Evolutionary conservation across 305 asterid species (phyloP).

Genomic region (Fraxinus xanthoxyloides): DNA sequence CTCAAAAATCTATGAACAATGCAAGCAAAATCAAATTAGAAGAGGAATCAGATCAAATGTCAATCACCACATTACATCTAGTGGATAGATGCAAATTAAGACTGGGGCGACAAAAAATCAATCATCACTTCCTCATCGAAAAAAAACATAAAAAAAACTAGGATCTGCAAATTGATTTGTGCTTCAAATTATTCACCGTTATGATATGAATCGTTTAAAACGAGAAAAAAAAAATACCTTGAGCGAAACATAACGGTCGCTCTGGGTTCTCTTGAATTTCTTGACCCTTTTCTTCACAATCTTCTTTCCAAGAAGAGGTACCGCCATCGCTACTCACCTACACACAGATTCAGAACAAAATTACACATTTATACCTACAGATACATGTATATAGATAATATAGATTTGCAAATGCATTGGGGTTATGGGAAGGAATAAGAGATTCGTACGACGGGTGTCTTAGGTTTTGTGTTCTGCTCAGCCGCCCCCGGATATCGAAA

Average conservation of each 20-base stretch:
- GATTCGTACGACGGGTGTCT: slow-evolving; percentile 16
- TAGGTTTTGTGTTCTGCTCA: slow-evolving; percentile 36
- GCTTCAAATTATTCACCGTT: neutral
- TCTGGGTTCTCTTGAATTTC: slow-evolving; percentile 50
- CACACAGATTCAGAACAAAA: neutral
- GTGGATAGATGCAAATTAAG: slow-evolving; percentile 40
- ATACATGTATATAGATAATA: neutral
- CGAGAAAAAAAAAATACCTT: slow-evolving; percentile 23
- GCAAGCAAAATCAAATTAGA: neutral
- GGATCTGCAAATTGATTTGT: neutral
- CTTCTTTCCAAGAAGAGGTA: slow-evolving; percentile 42
- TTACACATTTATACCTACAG: neutral
- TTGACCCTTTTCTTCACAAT: slow-evolving; percentile 51
- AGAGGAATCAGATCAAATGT: slow-evolving; percentile 48
- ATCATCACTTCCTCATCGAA: slow-evolving; percentile 38
- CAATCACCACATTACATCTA: slow-evolving; percentile 63
- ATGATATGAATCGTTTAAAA: neutral
- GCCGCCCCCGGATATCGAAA: slow-evolving; percentile 19
- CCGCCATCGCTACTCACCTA: slow-evolving; percentile 40
- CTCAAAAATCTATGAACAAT: neutral
- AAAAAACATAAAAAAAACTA: neutral
- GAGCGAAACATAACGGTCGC: slow-evolving; percentile 47
- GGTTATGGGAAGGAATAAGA: neutral
- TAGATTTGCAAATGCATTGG: neutral
- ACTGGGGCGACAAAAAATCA: slow-evolving; percentile 56